Evolutionary conservation across 805 yeast species (phyloP).

Genomic region (Yamadazyma scolyti): DNA sequence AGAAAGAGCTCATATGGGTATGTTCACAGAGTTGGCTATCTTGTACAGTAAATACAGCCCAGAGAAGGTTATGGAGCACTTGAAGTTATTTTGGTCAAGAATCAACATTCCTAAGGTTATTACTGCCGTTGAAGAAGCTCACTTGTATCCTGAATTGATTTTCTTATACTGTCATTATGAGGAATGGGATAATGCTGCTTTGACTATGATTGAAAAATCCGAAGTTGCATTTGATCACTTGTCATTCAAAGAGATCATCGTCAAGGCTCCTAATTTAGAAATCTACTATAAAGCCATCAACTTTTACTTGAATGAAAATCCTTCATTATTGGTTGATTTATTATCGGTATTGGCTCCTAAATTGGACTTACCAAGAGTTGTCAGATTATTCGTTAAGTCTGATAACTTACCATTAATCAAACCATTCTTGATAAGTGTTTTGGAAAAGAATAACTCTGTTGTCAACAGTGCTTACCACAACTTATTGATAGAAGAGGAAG

Average conservation of each 20-base stretch:
- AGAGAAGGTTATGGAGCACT: constrained; percentile 88
- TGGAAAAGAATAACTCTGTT: constrained; percentile 83
- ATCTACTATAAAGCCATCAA: constrained; percentile 96
- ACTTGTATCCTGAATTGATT: constrained; percentile 92
- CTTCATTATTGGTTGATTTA: constrained; percentile 83
- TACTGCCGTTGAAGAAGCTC: constrained; percentile 89
- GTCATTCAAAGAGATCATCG: constrained; percentile 90
- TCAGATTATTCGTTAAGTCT: constrained; percentile 88
- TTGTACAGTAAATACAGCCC: constrained; percentile 90
- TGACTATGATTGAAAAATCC: constrained; percentile 93
- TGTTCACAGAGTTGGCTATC: constrained; percentile 95
- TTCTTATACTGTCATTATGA: constrained; percentile 97
- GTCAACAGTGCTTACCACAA: constrained; percentile 96
- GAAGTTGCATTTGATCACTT: constrained; percentile 91
- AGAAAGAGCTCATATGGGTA: constrained; percentile 99
- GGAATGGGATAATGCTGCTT: constrained; percentile 98
- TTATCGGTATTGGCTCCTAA: constrained; percentile 81
- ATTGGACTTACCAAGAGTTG: constrained; percentile 91
- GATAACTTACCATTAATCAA: constrained; percentile 95
- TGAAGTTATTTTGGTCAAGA: constrained; percentile 97
- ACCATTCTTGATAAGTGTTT: constrained; percentile 89
- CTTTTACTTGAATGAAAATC: constrained; percentile 90
- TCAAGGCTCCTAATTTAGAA: constrained; percentile 93
- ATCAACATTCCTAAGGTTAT: constrained; percentile 96
- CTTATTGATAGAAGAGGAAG: constrained; percentile 92